Conservation (phyloP, 2,329 filamentous ascomycete species). For the Aspergillus calidoustus region DNA sequence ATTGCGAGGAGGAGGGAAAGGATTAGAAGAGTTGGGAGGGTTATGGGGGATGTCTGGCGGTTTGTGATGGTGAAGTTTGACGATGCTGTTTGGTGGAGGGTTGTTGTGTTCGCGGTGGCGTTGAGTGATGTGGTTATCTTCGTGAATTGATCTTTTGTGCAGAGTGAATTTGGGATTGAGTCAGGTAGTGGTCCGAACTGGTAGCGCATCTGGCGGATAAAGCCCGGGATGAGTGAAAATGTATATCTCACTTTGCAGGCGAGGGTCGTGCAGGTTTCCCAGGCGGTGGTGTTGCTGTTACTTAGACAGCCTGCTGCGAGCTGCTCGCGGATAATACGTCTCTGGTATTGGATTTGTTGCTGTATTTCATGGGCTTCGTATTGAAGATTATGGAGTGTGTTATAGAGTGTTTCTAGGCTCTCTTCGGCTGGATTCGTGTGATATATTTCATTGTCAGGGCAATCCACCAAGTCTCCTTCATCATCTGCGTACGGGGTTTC, state of each 20-base stretch:
- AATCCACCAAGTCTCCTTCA: neutral
- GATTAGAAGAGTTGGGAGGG: neutral
- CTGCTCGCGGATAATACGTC: conserved; percentile 32
- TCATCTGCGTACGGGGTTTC: neutral
- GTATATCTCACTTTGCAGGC: conserved; percentile 36
- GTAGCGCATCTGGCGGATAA: conserved; percentile 22
- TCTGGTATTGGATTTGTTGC: conserved; percentile 29
- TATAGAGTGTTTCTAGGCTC: conserved; percentile 29
- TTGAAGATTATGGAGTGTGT: conserved; percentile 32
- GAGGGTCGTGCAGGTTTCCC: conserved; percentile 31
- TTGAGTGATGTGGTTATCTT: neutral
- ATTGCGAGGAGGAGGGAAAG: conserved; percentile 45
- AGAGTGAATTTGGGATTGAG: neutral
- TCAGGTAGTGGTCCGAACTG: conserved; percentile 4
- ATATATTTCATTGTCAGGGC: neutral
- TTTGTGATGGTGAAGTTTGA: neutral
- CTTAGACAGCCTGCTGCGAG: conserved; percentile 31
- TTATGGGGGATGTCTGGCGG: neutral
- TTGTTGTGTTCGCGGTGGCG: neutral
- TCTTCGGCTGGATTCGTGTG: neutral
- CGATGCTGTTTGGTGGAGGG: neutral
- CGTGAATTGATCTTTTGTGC: neutral
- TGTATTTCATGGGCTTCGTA: conserved; percentile 30
- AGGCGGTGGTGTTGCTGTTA: conserved; percentile 10
- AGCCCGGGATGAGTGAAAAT: conserved; percentile 33